Base-by-base conservation (phyloP, 164 flowering plant species). In the Tetracentron sinense region DNA sequence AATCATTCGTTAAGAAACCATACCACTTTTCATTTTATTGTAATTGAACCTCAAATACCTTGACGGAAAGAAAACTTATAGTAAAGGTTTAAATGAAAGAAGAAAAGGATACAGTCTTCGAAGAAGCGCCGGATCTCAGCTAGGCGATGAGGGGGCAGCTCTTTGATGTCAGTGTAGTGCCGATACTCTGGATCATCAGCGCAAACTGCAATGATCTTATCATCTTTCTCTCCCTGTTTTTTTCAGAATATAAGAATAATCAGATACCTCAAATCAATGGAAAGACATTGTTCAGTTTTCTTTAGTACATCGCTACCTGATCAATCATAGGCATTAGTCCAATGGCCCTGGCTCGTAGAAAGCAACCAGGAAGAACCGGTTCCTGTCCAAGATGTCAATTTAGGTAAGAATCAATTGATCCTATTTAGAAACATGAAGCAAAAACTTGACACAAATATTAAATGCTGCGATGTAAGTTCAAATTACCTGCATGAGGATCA, bases 131-230 rank as follows among this genome's bases (percentile, higher is more conserved):
- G 71, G 51, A 86, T 86, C 70, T 86, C 92, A 42, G 76, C 72
- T 6, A 86, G 72, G 61, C 87, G 87, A 69, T 86, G 92, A 58
- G 92, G 92, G 7, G 89, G 77, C 6, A 84, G 84, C 57, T 86
- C 72, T 29, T 76, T 75, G 62, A 86, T 84, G 61, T 84, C 88
- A 25, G 77, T 81, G 73, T 75, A 82, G 74, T 84, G 85, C 8
- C 81, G 72, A 64, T 82, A 84, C 63, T 86, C 92, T 4, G 92
- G 92, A 75, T 86, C 92, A 69, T 86, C 92, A 33, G 88, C 88
- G 60, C 92, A 84, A 6, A 86, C 92, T 8, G 92, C 92, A 55
- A 86, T 86, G 53, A 86, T 86, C 75, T 86, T 86, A 60, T 86
- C 89, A 73, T 86, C 92, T 52, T 77, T 84, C 78, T 86, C 92